Percentiles rank a stretch among this genome's conserved stretches.
Conservation (phyloP, 345 rosid genomes). For the Moricandia arvensis region DNA sequence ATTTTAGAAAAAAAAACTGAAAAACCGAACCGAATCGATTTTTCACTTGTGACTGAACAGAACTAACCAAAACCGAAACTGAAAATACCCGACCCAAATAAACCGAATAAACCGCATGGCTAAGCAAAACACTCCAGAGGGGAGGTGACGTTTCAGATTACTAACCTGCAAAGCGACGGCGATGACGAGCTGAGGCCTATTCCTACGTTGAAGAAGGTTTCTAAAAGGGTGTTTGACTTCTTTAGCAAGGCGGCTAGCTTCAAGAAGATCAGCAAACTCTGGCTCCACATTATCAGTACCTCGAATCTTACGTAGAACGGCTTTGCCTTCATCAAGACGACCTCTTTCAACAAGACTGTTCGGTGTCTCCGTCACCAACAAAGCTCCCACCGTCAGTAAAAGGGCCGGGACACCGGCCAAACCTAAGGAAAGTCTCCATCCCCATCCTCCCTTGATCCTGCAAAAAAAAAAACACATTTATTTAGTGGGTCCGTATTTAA, state of each 20-base stretch:
- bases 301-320: constrained; percentile 69
- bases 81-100: no score
- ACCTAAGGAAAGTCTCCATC: constrained; percentile 91
- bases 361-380: constrained; percentile 79
- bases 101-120: neutral
- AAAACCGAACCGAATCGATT: no score
- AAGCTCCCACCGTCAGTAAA: constrained; percentile 74
- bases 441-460: constrained; percentile 85
- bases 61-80: neutral
- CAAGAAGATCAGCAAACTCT: constrained; percentile 79
- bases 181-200: constrained; percentile 77
- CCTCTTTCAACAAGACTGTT: constrained; percentile 92
- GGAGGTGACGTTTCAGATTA: neutral
- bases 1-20: neutral
- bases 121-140: neutral
- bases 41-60: no score
- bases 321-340: constrained; percentile 78
- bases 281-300: constrained; percentile 85
- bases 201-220: constrained; percentile 68
- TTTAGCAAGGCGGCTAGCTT: constrained; percentile 84
- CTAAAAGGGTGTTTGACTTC: constrained; percentile 90
- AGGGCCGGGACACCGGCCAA: constrained; percentile 87
- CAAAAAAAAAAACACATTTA: neutral
- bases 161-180: constrained; percentile 81
- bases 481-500: neutral